phyloP scores from a whole-genome alignment of 768 basidiomycete genomes.

The Lactarius psammicola region DNA sequence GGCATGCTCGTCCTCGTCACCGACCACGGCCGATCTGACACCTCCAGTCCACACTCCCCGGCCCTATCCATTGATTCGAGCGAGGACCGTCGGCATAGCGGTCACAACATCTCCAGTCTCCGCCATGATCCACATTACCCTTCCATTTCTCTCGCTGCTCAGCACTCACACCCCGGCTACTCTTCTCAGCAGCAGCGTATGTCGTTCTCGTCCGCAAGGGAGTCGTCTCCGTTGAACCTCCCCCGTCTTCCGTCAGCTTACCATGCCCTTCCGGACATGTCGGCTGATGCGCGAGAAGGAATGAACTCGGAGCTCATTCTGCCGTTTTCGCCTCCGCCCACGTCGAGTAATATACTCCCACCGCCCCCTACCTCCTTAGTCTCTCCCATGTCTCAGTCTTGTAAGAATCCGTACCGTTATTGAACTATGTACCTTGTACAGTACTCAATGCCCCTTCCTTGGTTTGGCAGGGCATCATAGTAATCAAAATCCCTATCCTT shows the following conservation, averaged over 20 bases:
- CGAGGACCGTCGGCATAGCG: constrained; percentile 38
- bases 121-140: constrained; percentile 35
- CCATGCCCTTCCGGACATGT: constrained; percentile 21
- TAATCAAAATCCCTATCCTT: constrained; percentile 30
- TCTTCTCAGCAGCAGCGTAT: constrained; percentile 23
- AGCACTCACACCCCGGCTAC: constrained; percentile 27
- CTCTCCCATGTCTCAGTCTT: constrained; percentile 42
- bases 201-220: constrained; percentile 28
- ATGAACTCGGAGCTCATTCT: constrained; percentile 28
- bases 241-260: constrained; percentile 28
- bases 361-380: constrained; percentile 54
- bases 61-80: constrained; percentile 48
- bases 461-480: constrained; percentile 46
- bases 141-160: constrained; percentile 27
- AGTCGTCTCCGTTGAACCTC: constrained; percentile 28
- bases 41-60: constrained; percentile 42
- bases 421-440: constrained; percentile 65
- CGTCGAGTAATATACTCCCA: constrained; percentile 40
- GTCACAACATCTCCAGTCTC: constrained; percentile 35
- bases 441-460: constrained; percentile 57
- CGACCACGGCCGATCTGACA: constrained; percentile 38
- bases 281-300: constrained; percentile 22
- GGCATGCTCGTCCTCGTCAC: constrained; percentile 54
- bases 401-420: constrained; percentile 74
- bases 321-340: constrained; percentile 30